phyloP scores from a whole-genome alignment of 768 basidiomycete species.

The Lactarius hengduanensis region DNA sequence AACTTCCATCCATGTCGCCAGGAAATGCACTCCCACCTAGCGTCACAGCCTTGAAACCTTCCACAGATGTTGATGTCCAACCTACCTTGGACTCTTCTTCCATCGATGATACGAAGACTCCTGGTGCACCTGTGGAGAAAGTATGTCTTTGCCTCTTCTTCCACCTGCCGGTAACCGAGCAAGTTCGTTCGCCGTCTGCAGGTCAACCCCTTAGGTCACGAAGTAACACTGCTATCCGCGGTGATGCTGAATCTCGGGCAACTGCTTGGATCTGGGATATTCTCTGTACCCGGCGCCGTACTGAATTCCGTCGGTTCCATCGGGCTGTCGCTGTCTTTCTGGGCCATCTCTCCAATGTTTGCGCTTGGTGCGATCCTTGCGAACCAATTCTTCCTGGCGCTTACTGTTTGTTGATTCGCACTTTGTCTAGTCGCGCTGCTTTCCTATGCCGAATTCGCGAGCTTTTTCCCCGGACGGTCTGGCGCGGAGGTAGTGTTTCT shows the following conservation, averaged over 20 bases:
- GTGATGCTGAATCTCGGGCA: conserved; percentile 31
- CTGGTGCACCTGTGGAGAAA: conserved; percentile 25
- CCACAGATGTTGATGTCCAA: conserved; percentile 21
- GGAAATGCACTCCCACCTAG: neutral
- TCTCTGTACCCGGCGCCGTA: conserved; percentile 34
- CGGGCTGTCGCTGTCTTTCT: conserved; percentile 34
- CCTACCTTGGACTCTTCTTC: neutral
- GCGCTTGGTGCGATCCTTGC: conserved; percentile 19
- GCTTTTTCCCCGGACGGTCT: conserved; percentile 49
- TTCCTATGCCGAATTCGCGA: conserved; percentile 44
- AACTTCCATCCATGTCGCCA: conserved; percentile 10
- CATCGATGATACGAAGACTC: neutral
- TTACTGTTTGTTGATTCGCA: conserved; percentile 6
- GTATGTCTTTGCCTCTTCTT: conserved; percentile 2
- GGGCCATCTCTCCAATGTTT: conserved; percentile 33
- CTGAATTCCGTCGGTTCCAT: conserved; percentile 33
- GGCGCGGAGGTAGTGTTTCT: conserved; percentile 49
- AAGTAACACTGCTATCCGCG: conserved; percentile 30
- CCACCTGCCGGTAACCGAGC: neutral
- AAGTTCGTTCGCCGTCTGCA: neutral
- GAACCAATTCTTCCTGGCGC: conserved; percentile 27
- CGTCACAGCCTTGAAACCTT: neutral
- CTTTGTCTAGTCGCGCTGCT: conserved; percentile 15
- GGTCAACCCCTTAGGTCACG: conserved; percentile 31
- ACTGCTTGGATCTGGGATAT: conserved; percentile 35